Percentiles rank a stretch among this genome's conserved stretches.
Conservation (phyloP, 768 basidiomycete species). For the Lactifluus echinatus region DNA sequence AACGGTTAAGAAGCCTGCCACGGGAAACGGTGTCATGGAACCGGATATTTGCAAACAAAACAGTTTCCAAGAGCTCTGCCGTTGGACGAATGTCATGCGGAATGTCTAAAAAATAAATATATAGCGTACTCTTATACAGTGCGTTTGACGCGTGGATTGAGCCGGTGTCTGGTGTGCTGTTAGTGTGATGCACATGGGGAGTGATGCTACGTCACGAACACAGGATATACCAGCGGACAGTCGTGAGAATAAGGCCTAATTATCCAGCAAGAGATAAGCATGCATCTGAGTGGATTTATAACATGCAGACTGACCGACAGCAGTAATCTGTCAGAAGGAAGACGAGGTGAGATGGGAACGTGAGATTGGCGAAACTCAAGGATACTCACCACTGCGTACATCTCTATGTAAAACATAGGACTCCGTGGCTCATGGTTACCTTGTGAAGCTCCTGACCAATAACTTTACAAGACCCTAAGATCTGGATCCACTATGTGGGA, state of each 20-base stretch:
- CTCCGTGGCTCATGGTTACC: constrained; percentile 20
- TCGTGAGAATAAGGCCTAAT: constrained; percentile 47
- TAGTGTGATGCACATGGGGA: constrained; percentile 3
- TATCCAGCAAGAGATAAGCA: background rate
- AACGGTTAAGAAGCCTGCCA: constrained; percentile 74
- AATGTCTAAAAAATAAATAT: background rate
- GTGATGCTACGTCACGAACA: constrained; percentile 37
- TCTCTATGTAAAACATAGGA: constrained; percentile 49
- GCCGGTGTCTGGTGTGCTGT: constrained; percentile 44
- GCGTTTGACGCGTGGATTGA: constrained; percentile 75
- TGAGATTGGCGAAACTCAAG: background rate
- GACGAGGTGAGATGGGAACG: background rate
- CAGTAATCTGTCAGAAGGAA: background rate
- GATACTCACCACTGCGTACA: constrained; percentile 57
- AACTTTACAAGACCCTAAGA: constrained; percentile 17
- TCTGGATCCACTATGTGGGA: constrained; percentile 4
- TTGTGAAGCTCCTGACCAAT: constrained; percentile 34
- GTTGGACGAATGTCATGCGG: constrained; percentile 2
- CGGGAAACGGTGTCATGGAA: constrained; percentile 91
- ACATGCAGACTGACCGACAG: constrained; percentile 2
- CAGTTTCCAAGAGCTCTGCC: constrained; percentile 57
- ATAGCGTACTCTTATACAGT: constrained; percentile 55
- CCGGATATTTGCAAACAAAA: constrained; percentile 81
- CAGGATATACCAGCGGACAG: constrained; percentile 60
- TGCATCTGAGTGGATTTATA: background rate